Conservation (phyloP, 768 basidiomycete genomes). For the Russula sp. region DNA sequence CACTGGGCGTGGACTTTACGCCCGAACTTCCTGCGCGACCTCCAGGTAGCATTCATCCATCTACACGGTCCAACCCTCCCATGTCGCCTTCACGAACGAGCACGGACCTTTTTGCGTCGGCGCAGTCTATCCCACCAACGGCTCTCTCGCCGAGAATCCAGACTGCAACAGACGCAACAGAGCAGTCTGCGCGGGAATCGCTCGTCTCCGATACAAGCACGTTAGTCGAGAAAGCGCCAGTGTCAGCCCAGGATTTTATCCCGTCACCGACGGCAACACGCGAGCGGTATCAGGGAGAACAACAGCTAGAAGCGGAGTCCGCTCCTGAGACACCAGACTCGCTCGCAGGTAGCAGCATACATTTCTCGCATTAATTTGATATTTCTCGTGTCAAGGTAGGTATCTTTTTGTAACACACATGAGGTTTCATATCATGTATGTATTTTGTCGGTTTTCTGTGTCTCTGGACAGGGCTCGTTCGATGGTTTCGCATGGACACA, state of each 20-base stretch:
- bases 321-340: slow-evolving; percentile 22
- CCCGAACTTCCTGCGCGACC: slow-evolving; percentile 69
- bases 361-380: neutral
- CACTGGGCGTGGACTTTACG: slow-evolving; percentile 60
- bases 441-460: slow-evolving; percentile 2
- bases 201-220: neutral
- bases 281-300: slow-evolving; percentile 5
- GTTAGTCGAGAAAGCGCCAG: neutral
- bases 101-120: neutral
- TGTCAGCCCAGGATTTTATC: neutral
- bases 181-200: neutral
- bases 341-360: neutral
- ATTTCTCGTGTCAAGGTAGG: neutral
- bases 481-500: neutral
- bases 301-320: neutral
- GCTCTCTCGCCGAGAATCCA: neutral
- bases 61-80: slow-evolving; percentile 43
- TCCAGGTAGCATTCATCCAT: slow-evolving; percentile 74
- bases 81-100: slow-evolving; percentile 15
- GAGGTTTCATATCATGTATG: neutral
- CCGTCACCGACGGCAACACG: neutral
- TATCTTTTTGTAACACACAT: neutral
- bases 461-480: slow-evolving; percentile 1
- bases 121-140: neutral
- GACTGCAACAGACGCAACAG: neutral